These are phyloP conservation scores for Brassica carinata DNA, from an alignment of 345 rosid genomes.

Conservation along the genomic window DNA sequence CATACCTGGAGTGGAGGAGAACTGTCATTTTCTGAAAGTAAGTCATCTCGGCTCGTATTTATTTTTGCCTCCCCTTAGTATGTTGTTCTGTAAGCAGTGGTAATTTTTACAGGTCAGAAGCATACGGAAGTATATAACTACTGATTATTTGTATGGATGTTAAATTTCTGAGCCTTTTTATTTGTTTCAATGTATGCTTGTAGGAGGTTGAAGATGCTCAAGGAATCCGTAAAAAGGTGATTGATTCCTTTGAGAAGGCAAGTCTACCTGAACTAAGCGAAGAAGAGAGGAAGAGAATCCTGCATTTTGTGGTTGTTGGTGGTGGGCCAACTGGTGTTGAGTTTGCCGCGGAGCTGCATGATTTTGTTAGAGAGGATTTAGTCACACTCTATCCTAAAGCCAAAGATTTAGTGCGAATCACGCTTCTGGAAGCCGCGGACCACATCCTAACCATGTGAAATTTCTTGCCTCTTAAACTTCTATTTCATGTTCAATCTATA, in stretches of 20 bases:
- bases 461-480: conserved; percentile 4
- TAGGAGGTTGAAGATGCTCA: conserved; percentile 99
- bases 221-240: conserved; percentile 73
- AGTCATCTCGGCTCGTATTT: conserved; percentile 9
- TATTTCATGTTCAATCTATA: not conserved
- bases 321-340: conserved; percentile 99
- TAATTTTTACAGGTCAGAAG: not conserved
- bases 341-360: conserved; percentile 96
- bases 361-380: conserved; percentile 83
- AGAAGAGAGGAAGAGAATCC: conserved; percentile 83
- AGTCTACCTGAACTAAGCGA: conserved; percentile 81
- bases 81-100: not conserved
- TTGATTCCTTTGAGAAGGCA: conserved; percentile 92
- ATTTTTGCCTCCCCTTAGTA: not conserved
- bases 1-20: conserved; percentile 91
- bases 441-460: conserved; percentile 87
- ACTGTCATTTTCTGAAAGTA: conserved; percentile 95
- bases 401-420: conserved; percentile 62
- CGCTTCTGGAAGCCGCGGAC: conserved; percentile 96
- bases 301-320: conserved; percentile 96
- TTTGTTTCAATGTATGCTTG: conserved; percentile 18
- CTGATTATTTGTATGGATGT: conserved; percentile 4
- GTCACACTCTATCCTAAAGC: conserved; percentile 78
- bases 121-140: not conserved
- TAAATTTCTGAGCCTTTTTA: not conserved